Percentiles rank a stretch among this genome's conserved stretches.
Evolutionary conservation across 176 grass and related monocot genomes (phyloP).

Genomic region (Avena atlantica): DNA sequence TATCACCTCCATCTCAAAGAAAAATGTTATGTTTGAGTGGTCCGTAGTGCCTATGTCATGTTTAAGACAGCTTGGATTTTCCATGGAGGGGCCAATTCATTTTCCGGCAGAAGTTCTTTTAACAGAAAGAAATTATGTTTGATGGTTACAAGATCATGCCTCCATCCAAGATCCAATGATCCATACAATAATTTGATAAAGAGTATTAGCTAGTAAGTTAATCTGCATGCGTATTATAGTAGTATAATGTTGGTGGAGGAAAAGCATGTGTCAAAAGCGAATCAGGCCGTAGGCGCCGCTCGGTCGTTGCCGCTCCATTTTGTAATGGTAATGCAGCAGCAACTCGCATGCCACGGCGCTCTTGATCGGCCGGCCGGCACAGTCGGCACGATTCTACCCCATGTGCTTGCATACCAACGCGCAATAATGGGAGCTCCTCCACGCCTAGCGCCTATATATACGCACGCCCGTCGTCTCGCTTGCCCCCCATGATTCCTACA

Average conservation of each 20-base stretch:
- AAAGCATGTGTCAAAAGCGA: constrained; percentile 67
- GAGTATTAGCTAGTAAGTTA: background rate
- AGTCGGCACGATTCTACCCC: constrained; percentile 26
- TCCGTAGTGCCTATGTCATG: no score
- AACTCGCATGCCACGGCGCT: constrained; percentile 40
- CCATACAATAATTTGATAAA: background rate
- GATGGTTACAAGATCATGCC: background rate
- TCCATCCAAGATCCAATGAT: constrained; percentile 1
- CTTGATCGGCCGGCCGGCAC: background rate
- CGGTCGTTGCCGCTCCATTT: constrained; percentile 34
- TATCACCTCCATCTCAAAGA: no score
- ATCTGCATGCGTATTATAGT: background rate
- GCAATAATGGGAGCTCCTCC: constrained; percentile 31
- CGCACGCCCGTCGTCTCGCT: background rate
- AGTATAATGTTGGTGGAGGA: background rate
- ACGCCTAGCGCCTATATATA: constrained; percentile 39
- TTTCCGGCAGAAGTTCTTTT: background rate
- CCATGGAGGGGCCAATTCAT: background rate
- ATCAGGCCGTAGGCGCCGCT: constrained; percentile 53
- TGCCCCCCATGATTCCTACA: constrained; percentile 41
- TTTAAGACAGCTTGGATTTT: background rate
- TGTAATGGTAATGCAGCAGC: background rate
- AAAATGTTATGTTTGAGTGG: no score
- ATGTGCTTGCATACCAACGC: constrained; percentile 33
- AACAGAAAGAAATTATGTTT: background rate